Evolutionary conservation across 2,329 filamentous ascomycete species (phyloP).

Genomic region (Akanthomyces lecanii): DNA sequence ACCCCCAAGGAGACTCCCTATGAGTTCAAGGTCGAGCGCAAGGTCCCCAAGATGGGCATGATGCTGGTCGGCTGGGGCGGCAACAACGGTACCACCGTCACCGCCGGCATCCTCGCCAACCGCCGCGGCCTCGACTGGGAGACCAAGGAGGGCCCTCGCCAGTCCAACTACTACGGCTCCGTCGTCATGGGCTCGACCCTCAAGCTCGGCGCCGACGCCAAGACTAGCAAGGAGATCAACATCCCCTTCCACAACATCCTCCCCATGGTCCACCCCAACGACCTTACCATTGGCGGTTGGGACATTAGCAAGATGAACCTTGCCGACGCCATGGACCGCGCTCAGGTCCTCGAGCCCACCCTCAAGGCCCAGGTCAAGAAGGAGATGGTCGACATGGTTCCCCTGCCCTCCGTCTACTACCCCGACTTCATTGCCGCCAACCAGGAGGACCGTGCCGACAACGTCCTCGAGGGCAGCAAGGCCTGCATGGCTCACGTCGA

Average conservation of each 20-base stretch:
- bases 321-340: conserved; percentile 90
- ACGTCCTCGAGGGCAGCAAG: conserved; percentile 77
- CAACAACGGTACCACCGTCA: conserved; percentile 97
- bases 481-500: conserved; percentile 86
- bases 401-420: conserved; percentile 94
- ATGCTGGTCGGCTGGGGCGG: conserved; percentile 98
- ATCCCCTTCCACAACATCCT: conserved; percentile 92
- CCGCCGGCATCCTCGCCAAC: conserved; percentile 95
- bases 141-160: conserved; percentile 79
- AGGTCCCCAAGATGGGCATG: conserved; percentile 87
- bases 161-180: conserved; percentile 97
- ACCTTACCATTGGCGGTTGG: conserved; percentile 93
- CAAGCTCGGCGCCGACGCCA: conserved; percentile 86
- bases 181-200: conserved; percentile 95
- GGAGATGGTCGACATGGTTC: conserved; percentile 85
- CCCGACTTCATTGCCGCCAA: conserved; percentile 99
- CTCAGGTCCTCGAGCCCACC: conserved; percentile 89
- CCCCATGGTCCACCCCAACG: conserved; percentile 96
- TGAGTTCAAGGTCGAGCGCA: conserved; percentile 96
- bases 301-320: conserved; percentile 92
- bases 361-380: conserved; percentile 87
- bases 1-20: conserved; percentile 85
- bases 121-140: conserved; percentile 83
- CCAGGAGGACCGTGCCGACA: conserved; percentile 94
- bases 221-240: conserved; percentile 86